Evolutionary conservation across 2,329 filamentous ascomycete genomes (phyloP).

Genomic region (Penicillium sp.): DNA sequence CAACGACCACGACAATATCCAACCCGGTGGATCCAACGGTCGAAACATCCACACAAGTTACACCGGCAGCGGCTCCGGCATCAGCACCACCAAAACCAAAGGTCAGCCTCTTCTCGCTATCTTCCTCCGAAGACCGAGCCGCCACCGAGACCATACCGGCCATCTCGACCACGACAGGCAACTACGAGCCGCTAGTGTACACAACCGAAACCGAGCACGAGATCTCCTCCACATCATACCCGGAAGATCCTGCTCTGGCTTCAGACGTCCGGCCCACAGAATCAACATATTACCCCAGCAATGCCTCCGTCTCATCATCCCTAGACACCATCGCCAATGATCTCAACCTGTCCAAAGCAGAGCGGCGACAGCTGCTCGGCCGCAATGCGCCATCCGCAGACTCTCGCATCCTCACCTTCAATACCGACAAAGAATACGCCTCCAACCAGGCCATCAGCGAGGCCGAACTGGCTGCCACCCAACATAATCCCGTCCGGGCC

Average conservation of each 20-base stretch:
- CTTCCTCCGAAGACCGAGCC: constrained; percentile 24
- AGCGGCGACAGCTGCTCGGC: constrained; percentile 79
- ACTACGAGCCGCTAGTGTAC: constrained; percentile 40
- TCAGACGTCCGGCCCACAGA: constrained; percentile 4
- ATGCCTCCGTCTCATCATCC: constrained; percentile 25
- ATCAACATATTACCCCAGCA: constrained; percentile 8
- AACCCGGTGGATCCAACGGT: constrained; percentile 5
- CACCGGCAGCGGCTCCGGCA: constrained; percentile 10
- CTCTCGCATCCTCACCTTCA: constrained; percentile 74
- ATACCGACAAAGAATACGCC: constrained; percentile 79
- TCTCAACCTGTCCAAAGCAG: constrained; percentile 70
- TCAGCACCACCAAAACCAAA: constrained; percentile 35
- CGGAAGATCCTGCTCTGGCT: constrained; percentile 15
- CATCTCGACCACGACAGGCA: constrained; percentile 15
- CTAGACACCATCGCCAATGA: constrained; percentile 67
- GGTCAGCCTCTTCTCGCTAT: constrained; percentile 41
- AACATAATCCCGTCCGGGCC: constrained; percentile 74
- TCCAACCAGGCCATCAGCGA: constrained; percentile 73
- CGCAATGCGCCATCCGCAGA: constrained; percentile 50
- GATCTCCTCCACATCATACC: constrained; percentile 9
- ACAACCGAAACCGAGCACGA: constrained; percentile 21
- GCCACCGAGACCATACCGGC: constrained; percentile 4
- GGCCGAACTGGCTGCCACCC: constrained; percentile 42
- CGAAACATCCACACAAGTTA: constrained; percentile 7
- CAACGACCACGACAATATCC: background rate